phyloP scores from a whole-genome alignment of 176 grass and related monocot genomes.

The Musa schizocarpa region DNA sequence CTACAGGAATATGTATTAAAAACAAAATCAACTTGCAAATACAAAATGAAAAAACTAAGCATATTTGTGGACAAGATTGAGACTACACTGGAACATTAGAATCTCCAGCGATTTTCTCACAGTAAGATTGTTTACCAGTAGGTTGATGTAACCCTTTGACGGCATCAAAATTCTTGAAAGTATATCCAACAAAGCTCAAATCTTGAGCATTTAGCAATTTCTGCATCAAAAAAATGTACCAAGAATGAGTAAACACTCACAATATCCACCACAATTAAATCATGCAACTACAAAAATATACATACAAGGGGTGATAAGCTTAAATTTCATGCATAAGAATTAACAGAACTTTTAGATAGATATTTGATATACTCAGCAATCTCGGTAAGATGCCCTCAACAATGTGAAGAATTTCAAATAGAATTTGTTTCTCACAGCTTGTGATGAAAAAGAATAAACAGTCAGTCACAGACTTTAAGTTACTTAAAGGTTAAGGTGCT shows the following conservation, averaged over 20 bases:
- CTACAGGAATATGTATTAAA: neutral
- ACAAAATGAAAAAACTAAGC: neutral
- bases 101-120: neutral
- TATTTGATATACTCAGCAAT: neutral
- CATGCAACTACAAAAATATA: neutral
- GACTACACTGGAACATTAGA: neutral
- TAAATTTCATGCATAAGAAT: neutral
- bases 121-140: constrained; percentile 36
- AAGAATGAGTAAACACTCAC: neutral
- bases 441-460: neutral
- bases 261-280: neutral
- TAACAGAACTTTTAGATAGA: neutral
- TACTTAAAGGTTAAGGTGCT: too few relatives aligned
- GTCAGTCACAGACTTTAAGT: neutral
- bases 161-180: constrained; percentile 99
- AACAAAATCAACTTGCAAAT: neutral
- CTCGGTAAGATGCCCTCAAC: neutral
- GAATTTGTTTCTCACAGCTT: neutral
- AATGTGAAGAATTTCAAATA: neutral
- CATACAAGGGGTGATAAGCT: neutral
- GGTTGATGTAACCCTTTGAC: constrained; percentile 73
- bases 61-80: neutral
- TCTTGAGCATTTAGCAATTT: constrained; percentile 78
- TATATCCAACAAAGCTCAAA: constrained; percentile 97
- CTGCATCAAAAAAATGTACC: constrained; percentile 27